Evolutionary conservation across 2,329 filamentous ascomycete genomes (phyloP).

Genomic region (Boeremia lycopersici): DNA sequence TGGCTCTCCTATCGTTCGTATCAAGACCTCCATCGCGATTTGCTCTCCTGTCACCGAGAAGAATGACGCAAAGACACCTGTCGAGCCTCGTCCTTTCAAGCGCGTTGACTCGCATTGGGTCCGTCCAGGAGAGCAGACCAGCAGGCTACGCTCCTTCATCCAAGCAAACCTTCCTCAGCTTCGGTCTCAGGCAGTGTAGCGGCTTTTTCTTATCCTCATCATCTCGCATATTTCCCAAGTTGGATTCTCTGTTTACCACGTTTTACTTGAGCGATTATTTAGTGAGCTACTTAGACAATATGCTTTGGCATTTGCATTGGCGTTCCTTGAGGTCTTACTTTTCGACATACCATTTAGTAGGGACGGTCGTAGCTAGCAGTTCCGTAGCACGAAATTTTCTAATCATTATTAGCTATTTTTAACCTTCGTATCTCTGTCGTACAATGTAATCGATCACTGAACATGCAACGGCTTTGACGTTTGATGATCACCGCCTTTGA

Average conservation of each 20-base stretch:
- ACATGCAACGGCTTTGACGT: background rate
- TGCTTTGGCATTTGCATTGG: constrained; percentile 6
- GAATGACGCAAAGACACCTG: constrained; percentile 13
- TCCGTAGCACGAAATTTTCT: constrained; percentile 9
- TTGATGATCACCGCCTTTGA: background rate
- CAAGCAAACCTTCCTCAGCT: constrained; percentile 7
- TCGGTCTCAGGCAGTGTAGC: constrained; percentile 11
- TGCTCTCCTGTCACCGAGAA: constrained; percentile 24
- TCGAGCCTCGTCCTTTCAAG: constrained; percentile 16
- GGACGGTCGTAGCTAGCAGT: constrained; percentile 10
- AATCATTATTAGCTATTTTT: background rate
- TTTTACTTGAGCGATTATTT: background rate
- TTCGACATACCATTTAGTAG: constrained; percentile 13
- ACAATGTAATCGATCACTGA: background rate
- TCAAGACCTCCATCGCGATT: constrained; percentile 26
- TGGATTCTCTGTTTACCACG: background rate
- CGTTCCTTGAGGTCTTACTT: constrained; percentile 5
- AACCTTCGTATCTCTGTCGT: background rate
- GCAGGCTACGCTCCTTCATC: constrained; percentile 14
- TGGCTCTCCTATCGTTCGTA: constrained; percentile 29
- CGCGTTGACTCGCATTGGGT: constrained; percentile 30
- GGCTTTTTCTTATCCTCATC: background rate
- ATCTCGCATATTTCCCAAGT: background rate
- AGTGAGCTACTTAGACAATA: constrained; percentile 7
- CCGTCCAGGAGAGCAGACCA: constrained; percentile 23